These are phyloP conservation scores for Hypoxylon lienhwacheense DNA, from an alignment of 495 filamentous ascomycete species.

Conservation along the genomic window DNA sequence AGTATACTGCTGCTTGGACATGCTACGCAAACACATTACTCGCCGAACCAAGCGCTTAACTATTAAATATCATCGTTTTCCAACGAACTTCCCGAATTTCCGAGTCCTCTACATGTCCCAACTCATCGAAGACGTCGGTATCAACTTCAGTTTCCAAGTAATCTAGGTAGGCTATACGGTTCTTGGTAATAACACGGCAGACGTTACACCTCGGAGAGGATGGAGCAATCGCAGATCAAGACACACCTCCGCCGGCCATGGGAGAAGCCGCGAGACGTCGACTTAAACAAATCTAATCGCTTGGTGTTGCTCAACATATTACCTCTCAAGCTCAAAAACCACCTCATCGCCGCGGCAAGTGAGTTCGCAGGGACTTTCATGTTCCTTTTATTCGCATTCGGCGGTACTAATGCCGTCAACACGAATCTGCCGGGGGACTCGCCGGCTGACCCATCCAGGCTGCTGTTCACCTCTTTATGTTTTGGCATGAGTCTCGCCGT, in stretches of 20 bases:
- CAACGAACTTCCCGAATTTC: too few species aligned
- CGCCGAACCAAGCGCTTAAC: too few species aligned
- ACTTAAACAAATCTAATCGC: not conserved
- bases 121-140: not conserved
- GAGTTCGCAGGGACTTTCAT: constrained; percentile 82
- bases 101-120: not conserved
- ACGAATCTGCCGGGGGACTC: constrained; percentile 39
- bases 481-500: constrained; percentile 78
- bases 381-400: constrained; percentile 82
- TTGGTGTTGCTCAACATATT: constrained; percentile 3
- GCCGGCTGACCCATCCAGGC: constrained; percentile 42
- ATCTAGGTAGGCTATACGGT: not conserved
- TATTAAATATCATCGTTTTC: not conserved
- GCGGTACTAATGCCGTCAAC: constrained; percentile 74
- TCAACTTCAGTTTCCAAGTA: not conserved
- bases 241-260: constrained; percentile 18
- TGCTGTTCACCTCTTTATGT: constrained; percentile 70
- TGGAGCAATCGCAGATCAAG: constrained; percentile 20
- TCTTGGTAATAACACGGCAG: not conserved
- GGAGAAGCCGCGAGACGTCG: not conserved
- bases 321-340: constrained; percentile 33
- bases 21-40: too few species aligned
- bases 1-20: too few species aligned
- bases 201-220: not conserved
- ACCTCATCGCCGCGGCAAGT: constrained; percentile 63